phyloP scores from a whole-genome alignment of 164 flowering plant genomes.

The Piper betle region DNA sequence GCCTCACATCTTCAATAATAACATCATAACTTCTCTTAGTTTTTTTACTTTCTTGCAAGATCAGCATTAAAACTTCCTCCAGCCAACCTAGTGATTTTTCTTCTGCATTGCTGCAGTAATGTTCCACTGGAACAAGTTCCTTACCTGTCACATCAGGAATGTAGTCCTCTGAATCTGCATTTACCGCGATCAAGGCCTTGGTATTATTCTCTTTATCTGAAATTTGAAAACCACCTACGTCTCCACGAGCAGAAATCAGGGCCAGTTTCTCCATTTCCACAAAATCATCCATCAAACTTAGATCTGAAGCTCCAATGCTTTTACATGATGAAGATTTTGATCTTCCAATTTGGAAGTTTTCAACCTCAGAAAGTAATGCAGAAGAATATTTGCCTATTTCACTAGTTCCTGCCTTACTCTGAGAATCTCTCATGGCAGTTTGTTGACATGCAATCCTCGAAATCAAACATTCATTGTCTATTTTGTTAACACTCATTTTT shows the following conservation, averaged over 20 bases:
- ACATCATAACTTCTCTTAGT: constrained; percentile 40
- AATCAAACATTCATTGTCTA: constrained; percentile 32
- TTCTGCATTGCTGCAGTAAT: constrained; percentile 7
- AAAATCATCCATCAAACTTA: constrained; percentile 78
- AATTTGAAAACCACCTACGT: constrained; percentile 12
- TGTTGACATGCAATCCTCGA: constrained; percentile 19
- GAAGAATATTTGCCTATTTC: constrained; percentile 35
- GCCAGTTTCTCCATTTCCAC: constrained; percentile 92
- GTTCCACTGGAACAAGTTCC: constrained; percentile 42
- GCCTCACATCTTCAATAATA: constrained; percentile 47
- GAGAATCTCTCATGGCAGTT: constrained; percentile 27
- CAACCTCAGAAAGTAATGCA: constrained; percentile 36
- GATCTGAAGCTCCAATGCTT: constrained; percentile 32
- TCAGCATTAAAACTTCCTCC: constrained; percentile 35
- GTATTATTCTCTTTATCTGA: constrained; percentile 10
- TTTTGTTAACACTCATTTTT: constrained; percentile 34
- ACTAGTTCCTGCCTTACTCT: constrained; percentile 32
- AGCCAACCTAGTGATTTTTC: constrained; percentile 47
- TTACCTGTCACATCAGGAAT: constrained; percentile 19
- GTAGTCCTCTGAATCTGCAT: constrained; percentile 3
- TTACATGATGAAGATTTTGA: constrained; percentile 22
- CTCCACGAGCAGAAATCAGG: constrained; percentile 42
- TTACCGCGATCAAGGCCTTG: constrained; percentile 2
- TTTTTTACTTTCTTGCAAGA: constrained; percentile 35
- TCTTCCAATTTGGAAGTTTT: constrained; percentile 30